Conservation (phyloP, 2,329 filamentous ascomycete species). For the Fusarium nurragi region DNA sequence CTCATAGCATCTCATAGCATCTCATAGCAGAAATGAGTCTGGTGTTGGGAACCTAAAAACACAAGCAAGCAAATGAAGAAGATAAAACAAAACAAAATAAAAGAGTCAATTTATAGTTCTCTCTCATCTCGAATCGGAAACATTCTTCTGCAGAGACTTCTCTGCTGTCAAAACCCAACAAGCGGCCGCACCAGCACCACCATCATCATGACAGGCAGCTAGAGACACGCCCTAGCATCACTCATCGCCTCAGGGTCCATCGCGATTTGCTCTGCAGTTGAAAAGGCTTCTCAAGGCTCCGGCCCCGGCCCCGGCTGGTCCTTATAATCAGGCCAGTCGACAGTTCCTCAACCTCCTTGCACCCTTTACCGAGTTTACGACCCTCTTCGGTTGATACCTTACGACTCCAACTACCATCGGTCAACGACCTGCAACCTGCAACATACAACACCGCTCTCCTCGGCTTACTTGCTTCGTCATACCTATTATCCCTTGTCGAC, state of each 20-base stretch:
- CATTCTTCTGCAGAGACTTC: background rate
- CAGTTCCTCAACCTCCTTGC: background rate
- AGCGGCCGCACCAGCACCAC: background rate
- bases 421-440: background rate
- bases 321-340: no score
- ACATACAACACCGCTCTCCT: background rate
- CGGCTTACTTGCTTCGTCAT: slow-evolving; percentile 15
- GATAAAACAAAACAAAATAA: background rate
- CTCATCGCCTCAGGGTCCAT: slow-evolving; percentile 26
- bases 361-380: background rate
- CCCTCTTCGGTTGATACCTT: slow-evolving; percentile 26
- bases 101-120: background rate
- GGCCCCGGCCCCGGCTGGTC: slow-evolving; percentile 1
- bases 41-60: background rate
- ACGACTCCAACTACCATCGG: background rate
- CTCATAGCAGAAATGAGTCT: slow-evolving; percentile 9
- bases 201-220: slow-evolving; percentile 6
- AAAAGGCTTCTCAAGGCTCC: slow-evolving; percentile 14
- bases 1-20: no score
- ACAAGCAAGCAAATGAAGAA: background rate
- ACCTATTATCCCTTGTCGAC: no score
- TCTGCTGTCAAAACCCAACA: background rate
- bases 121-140: background rate
- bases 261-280: slow-evolving; percentile 23
- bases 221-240: slow-evolving; percentile 8